These are phyloP conservation scores for Trebouxia sp. DNA, from an alignment of 139 green algal species.

Conservation along the genomic window DNA sequence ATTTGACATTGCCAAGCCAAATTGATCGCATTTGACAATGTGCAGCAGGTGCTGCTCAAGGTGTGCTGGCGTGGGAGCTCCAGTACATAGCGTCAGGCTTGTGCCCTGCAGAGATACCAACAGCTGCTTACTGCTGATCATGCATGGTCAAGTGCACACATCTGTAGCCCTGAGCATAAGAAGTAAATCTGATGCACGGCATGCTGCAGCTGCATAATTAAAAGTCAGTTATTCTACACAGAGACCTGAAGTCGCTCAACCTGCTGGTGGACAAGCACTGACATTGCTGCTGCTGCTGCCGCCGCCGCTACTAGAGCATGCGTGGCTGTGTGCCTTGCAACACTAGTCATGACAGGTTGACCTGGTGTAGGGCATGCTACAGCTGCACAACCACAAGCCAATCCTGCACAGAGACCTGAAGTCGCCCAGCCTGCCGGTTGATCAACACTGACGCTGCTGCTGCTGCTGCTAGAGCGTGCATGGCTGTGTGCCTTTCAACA, in stretches of 20 bases:
- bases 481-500: too few relatives aligned
- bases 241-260: conserved; percentile 61
- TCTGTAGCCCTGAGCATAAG: too few relatives aligned
- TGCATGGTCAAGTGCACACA: too few relatives aligned
- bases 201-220: conserved; percentile 52
- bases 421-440: conserved; percentile 56
- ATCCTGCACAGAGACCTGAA: conserved; percentile 65
- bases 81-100: not conserved
- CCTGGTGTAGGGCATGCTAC: conserved; percentile 51
- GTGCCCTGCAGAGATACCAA: not conserved
- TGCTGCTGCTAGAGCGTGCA: too few relatives aligned
- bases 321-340: too few relatives aligned
- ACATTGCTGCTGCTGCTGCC: too few relatives aligned
- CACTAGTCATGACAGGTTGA: too few relatives aligned
- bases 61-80: not conserved
- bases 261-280: conserved; percentile 58
- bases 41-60: not conserved
- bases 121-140: not conserved
- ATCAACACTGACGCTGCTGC: conserved; percentile 53
- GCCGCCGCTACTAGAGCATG: too few relatives aligned
- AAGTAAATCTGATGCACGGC: conserved; percentile 33
- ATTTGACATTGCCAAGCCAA: too few relatives aligned
- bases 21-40: too few relatives aligned
- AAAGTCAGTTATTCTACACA: conserved; percentile 46
- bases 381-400: conserved; percentile 45